phyloP scores from a whole-genome alignment of 495 filamentous ascomycete species.

The Lichenothelia convexa region DNA sequence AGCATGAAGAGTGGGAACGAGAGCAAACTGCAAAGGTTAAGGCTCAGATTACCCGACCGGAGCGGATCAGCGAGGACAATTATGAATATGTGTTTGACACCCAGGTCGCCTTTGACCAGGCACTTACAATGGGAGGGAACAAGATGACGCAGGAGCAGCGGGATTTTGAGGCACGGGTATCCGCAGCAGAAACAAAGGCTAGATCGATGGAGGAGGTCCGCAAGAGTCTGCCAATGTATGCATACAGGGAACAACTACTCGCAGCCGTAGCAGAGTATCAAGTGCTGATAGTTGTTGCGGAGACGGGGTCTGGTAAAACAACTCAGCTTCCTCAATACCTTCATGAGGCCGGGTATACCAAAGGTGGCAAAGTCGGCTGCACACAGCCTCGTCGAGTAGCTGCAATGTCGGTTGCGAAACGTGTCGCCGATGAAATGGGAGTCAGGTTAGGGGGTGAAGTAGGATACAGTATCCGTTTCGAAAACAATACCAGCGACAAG shows the following conservation, averaged over 20 bases:
- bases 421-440: constrained; percentile 90
- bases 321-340: constrained; percentile 25
- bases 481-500: constrained; percentile 84
- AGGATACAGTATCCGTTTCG: constrained; percentile 90
- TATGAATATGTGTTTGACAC: constrained; percentile 94
- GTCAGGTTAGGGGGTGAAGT: constrained; percentile 83
- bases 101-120: constrained; percentile 70
- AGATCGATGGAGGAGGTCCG: constrained; percentile 76
- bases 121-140: constrained; percentile 46
- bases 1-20: constrained; percentile 90
- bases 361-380: constrained; percentile 47
- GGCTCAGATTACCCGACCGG: constrained; percentile 58
- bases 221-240: constrained; percentile 79
- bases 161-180: constrained; percentile 57
- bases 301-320: constrained; percentile 24
- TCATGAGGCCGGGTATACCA: constrained; percentile 23
- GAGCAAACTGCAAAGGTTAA: constrained; percentile 84
- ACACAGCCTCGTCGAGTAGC: constrained; percentile 91
- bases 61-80: constrained; percentile 65
- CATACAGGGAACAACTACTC: constrained; percentile 34
- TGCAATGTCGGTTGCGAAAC: constrained; percentile 86
- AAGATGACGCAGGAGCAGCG: constrained; percentile 60
- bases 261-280: constrained; percentile 20
- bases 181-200: constrained; percentile 73
- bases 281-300: constrained; percentile 20